These are phyloP conservation scores for Lachancea thermotolerans DNA, from an alignment of 805 yeast genomes.

Conservation along the genomic window DNA sequence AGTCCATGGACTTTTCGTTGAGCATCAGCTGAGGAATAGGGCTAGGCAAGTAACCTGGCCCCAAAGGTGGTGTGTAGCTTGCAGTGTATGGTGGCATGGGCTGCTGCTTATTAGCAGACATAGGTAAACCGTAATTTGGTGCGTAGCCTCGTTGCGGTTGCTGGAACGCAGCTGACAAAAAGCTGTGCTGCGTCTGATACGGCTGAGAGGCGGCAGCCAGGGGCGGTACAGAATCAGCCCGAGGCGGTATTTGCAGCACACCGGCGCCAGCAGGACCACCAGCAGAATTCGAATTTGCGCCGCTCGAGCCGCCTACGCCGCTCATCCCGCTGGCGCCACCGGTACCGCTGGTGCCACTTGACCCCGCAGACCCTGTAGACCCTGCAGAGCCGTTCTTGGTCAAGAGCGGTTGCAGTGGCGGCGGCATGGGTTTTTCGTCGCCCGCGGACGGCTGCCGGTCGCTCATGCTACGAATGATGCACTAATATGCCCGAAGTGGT, in stretches of 20 bases:
- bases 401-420: slow-evolving; percentile 3
- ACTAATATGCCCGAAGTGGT: neutral
- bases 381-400: neutral
- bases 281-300: neutral
- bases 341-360: neutral
- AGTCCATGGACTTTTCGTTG: slow-evolving; percentile 4
- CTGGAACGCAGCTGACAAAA: slow-evolving; percentile 2
- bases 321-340: neutral
- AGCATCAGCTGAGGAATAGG: slow-evolving; percentile 6
- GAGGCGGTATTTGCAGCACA: neutral
- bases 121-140: slow-evolving; percentile 1
- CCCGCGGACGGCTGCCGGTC: neutral
- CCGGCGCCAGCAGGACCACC: neutral
- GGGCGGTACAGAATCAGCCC: slow-evolving; percentile 2
- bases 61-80: slow-evolving; percentile 5
- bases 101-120: slow-evolving; percentile 2
- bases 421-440: slow-evolving; percentile 1
- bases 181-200: slow-evolving; percentile 4
- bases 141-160: slow-evolving; percentile 5
- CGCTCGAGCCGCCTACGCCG: neutral
- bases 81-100: slow-evolving; percentile 4
- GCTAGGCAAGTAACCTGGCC: slow-evolving; percentile 7
- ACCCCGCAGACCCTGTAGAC: neutral
- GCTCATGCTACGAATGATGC: neutral
- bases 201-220: neutral